phyloP scores from a whole-genome alignment of 2,329 filamentous ascomycete species.

The Camptophora hylomeconis region DNA sequence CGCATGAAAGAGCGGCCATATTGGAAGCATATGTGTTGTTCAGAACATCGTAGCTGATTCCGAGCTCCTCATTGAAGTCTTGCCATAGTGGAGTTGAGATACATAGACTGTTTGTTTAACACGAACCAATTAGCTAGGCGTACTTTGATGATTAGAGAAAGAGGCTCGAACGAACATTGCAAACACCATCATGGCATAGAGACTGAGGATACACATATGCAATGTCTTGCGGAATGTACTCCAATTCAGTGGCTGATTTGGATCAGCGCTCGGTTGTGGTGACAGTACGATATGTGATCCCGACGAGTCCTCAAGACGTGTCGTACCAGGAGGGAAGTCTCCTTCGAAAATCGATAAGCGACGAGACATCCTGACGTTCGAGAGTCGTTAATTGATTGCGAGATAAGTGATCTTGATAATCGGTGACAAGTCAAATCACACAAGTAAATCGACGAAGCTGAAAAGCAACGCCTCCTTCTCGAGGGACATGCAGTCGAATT shows the following conservation, averaged over 20 bases:
- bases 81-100: slow-evolving; percentile 29
- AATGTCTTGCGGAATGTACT: slow-evolving; percentile 18
- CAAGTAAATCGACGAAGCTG: too few species aligned
- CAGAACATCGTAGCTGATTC: slow-evolving; percentile 24
- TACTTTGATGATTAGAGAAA: neutral
- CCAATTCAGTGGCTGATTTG: slow-evolving; percentile 22
- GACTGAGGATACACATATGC: slow-evolving; percentile 19
- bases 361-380: too few species aligned
- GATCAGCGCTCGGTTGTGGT: slow-evolving; percentile 18
- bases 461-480: too few species aligned
- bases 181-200: slow-evolving; percentile 20
- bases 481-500: too few species aligned
- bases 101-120: slow-evolving; percentile 16
- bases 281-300: slow-evolving; percentile 14
- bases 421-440: too few species aligned
- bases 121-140: neutral
- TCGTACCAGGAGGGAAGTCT: slow-evolving; percentile 11
- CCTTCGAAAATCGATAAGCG: too few species aligned
- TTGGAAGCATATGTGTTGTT: slow-evolving; percentile 32
- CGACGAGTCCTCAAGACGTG: slow-evolving; percentile 10
- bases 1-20: slow-evolving; percentile 26
- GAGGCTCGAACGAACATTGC: slow-evolving; percentile 15
- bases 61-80: slow-evolving; percentile 27
- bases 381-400: too few species aligned
- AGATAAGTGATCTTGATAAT: too few species aligned